Base-by-base conservation (phyloP, 257 asterid genomes). In the Cynanchum wilfordii region DNA sequence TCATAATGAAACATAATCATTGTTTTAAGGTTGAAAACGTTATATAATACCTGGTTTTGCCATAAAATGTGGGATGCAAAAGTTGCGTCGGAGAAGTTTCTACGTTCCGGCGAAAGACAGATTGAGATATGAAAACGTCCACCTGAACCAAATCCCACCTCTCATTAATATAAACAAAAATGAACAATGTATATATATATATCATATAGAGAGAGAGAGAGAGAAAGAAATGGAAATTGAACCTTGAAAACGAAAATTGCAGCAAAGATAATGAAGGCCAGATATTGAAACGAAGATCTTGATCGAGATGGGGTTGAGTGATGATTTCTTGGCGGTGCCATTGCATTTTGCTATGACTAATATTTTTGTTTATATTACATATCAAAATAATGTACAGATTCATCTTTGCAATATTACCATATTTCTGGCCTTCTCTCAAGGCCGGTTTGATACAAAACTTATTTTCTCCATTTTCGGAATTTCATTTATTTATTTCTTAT, bases 201-300 rank as follows among this genome's bases (percentile, higher is more conserved):
- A 42, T 42, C 2, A 40, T 6, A 42, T 42, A 42, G 47, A 42
- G 47, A 42, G 47, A 42, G 47, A 7, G 1, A 10, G 8, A 10
- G 11, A 7, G 22, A 66, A 47, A 40, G 3, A 19, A 30, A 5
- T 49, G 15, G 1, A 50, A 69, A 4, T 69, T 36, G 15, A 40
- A 91, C 98, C 98, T 89, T 92, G 92, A 92, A 92, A 75, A 92
- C 88, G 56, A 87, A 90, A 52, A 92, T 75, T 29, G 96, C 97
- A 3, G 90, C 86, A 63, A 92, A 85, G 70, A 85, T 49, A 71
- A 92, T 80, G 82, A 90, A 85, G 0, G 89, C 89, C 70, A 90
- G 81, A 80, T 85, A 92, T 19, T 88, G 92, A 38, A 88, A 57
- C 68, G 87, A 79, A n/a, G 85, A 84, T 52, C 77, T 82, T 47